Conservation (phyloP, 768 basidiomycete genomes). For the Austroboletus festivus region DNA sequence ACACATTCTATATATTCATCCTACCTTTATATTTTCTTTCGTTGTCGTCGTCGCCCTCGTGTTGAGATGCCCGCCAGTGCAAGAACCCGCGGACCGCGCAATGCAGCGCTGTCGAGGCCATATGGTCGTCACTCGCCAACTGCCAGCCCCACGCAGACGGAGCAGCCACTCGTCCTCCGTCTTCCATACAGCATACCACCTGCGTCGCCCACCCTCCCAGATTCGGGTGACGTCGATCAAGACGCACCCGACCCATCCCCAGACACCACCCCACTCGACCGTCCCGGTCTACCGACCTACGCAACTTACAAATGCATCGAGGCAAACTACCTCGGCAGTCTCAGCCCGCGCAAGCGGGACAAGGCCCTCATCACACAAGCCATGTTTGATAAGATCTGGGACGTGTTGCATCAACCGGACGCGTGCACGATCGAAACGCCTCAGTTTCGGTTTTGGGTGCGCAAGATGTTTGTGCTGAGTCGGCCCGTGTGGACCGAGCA, state of each 20-base stretch:
- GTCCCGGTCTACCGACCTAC: constrained; percentile 59
- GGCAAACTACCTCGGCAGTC: constrained; percentile 51
- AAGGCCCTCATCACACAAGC: constrained; percentile 73
- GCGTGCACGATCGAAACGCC: constrained; percentile 47
- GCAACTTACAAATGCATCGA: constrained; percentile 59
- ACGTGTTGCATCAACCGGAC: constrained; percentile 55
- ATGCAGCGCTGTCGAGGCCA: constrained; percentile 15
- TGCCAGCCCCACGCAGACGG: constrained; percentile 6
- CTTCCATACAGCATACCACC: too few relatives aligned
- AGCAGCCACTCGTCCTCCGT: neutral
- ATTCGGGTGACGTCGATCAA: neutral
- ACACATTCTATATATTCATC: constrained; percentile 20
- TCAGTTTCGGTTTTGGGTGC: constrained; percentile 81
- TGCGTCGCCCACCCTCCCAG: neutral
- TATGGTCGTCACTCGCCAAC: constrained; percentile 19
- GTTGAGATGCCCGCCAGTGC: constrained; percentile 20
- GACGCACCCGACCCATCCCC: neutral
- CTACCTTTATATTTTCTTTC: constrained; percentile 6
- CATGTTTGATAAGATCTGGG: constrained; percentile 72
- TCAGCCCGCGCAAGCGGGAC: constrained; percentile 55
- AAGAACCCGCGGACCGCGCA: constrained; percentile 11
- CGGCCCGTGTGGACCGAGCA: constrained; percentile 11
- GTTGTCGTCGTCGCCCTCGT: too few relatives aligned
- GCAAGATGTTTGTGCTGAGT: constrained; percentile 70
- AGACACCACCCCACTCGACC: constrained; percentile 9